These are phyloP conservation scores for Hemisphaericaspora xylofermentans DNA, from an alignment of 1,139 yeast species.

Conservation along the genomic window DNA sequence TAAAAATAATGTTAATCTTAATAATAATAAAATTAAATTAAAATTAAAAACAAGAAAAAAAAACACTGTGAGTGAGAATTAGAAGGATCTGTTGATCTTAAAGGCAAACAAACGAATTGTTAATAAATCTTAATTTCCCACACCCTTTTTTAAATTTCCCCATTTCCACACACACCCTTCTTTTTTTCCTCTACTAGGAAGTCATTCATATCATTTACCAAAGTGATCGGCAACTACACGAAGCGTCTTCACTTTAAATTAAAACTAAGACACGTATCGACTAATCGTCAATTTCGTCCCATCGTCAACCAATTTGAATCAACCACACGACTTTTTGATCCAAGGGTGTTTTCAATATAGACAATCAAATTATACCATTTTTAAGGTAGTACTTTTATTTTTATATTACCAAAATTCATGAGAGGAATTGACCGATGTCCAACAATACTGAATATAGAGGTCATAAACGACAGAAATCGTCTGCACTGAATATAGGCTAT, in stretches of 20 bases:
- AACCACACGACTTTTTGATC: background rate
- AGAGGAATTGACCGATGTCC: constrained; percentile 15
- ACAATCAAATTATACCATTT: background rate
- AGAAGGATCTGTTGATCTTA: background rate
- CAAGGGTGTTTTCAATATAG: too few species aligned
- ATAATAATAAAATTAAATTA: too few species aligned
- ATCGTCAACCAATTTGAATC: background rate
- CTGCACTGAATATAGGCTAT: constrained; percentile 36
- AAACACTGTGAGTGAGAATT: background rate
- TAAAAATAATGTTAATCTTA: too few species aligned
- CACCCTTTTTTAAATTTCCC: background rate
- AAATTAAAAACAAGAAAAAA: too few species aligned
- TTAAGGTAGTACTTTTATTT: background rate
- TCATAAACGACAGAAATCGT: constrained; percentile 46
- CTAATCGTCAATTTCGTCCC: too few species aligned
- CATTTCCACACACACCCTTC: background rate
- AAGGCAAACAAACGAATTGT: background rate
- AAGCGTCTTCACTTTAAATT: background rate
- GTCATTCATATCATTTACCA: background rate
- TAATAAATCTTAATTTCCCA: background rate
- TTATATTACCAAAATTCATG: background rate
- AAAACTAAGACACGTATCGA: background rate
- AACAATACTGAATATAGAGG: constrained; percentile 23
- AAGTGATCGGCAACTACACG: background rate
- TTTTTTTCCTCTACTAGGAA: background rate